These are phyloP conservation scores for Schizonepeta tenuifolia DNA, from an alignment of 257 asterid genomes.

Conservation along the genomic window DNA sequence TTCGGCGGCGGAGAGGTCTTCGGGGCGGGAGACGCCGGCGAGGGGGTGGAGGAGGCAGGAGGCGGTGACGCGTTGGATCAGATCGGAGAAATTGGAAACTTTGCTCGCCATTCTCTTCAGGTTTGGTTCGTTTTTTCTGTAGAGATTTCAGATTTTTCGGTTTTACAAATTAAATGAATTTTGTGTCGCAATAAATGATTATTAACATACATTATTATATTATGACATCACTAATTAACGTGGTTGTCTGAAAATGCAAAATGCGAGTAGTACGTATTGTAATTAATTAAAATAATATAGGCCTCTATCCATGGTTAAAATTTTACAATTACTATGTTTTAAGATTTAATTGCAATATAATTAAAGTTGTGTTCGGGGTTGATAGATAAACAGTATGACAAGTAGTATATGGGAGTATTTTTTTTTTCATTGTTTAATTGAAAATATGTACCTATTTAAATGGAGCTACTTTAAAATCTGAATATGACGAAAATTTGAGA, in stretches of 20 bases:
- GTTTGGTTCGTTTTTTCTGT: conserved; percentile 36
- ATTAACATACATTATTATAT: not conserved
- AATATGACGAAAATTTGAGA: too few species aligned
- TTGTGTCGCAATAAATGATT: not conserved
- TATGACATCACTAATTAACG: not conserved
- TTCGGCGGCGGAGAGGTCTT: conserved; percentile 33
- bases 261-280: too few species aligned
- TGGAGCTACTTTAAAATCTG: too few species aligned
- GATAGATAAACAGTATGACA: not conserved
- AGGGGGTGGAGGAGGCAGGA: conserved; percentile 91
- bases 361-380: not conserved
- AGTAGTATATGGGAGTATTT: too few species aligned
- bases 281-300: too few species aligned
- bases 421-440: not conserved
- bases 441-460: too few species aligned
- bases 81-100: conserved; percentile 89
- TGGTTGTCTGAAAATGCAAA: not conserved
- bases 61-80: conserved; percentile 94
- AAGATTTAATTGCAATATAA: not conserved
- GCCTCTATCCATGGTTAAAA: too few species aligned
- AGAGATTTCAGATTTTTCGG: conserved; percentile 3
- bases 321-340: too few species aligned
- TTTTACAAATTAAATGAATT: not conserved
- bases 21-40: conserved; percentile 49
- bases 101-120: conserved; percentile 68